phyloP scores from a whole-genome alignment of 768 basidiomycete species.

The Lepiota brunneoincarnata region DNA sequence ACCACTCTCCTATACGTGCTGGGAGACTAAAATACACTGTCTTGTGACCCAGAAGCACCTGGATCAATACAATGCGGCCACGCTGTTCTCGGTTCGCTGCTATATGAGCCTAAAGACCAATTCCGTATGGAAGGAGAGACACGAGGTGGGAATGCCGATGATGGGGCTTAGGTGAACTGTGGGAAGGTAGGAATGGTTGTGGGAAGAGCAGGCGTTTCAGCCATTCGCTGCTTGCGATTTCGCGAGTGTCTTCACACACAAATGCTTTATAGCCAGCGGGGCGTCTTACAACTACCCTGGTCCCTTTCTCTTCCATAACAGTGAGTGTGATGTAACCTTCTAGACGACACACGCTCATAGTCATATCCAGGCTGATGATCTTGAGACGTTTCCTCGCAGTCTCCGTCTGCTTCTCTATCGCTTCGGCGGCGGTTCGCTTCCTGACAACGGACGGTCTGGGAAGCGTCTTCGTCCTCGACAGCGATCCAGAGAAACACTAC shows the following conservation, averaged over 20 bases:
- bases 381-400: not conserved
- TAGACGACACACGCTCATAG: not conserved
- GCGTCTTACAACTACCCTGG: not conserved
- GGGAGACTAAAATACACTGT: not conserved
- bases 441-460: constrained; percentile 4
- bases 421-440: constrained; percentile 9
- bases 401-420: constrained; percentile 7
- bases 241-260: constrained; percentile 7
- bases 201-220: not conserved
- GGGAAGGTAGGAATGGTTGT: constrained; percentile 1
- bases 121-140: not conserved
- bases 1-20: not conserved
- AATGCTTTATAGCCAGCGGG: not conserved
- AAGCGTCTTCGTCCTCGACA: constrained; percentile 4
- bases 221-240: constrained; percentile 8
- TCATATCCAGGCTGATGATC: constrained; percentile 2
- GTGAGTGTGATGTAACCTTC: not conserved
- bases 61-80: not conserved
- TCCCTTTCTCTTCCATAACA: not conserved
- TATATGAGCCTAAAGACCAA: not conserved
- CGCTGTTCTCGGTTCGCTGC: not conserved
- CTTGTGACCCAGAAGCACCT: constrained; percentile 10
- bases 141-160: constrained; percentile 1
- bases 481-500: constrained; percentile 20
- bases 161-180: not conserved